Evolutionary conservation across 2,329 filamentous ascomycete genomes (phyloP), one percentile per base, ranked within the genome.

Genomic region (Rhytidhysteron rufulum): DNA sequence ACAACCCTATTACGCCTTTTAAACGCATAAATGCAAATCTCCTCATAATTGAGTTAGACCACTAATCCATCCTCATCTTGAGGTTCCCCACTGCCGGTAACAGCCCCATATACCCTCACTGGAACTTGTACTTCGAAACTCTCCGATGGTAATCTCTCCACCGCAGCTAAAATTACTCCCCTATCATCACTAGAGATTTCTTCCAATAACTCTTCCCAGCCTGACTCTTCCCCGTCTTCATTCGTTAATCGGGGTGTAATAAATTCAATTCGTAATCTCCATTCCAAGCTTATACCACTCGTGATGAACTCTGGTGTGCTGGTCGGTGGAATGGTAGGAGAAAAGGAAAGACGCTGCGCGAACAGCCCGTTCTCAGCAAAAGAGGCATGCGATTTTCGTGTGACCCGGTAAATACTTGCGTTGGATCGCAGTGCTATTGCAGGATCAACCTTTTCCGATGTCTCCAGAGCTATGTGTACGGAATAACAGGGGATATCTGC

Each of bases 291-390:
- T 4, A 98, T 80, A 2, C 90, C 90, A 45, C 82, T 95, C 0
- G 93, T 98, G 34, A 94, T 78, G 51, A 98, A 95, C 48, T 93
- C 89, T 0, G 93, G 93, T 1, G 90, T 95, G 0, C 88, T 89
- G 11, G 76, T 77, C 15, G 85, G 77, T 0, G 93, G 93, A 35
- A 98, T 89, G 0, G 87, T 85, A 0, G 89, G 86, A 7, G 76
- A 83, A 56, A 97, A 96, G 5, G 86, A 80, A 17, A 91, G 75
- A 36, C 88, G 78, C 6, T 85, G 78, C 2, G 89, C 82, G 61
- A 86, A 96, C 4, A 97, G 73, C 0, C 88, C 85, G 22, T 86
- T 88, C 62, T 95, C 89, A 18, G 87, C 88, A 21, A 82, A 80
- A 9, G 82, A 82, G 1, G 83, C 85, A 62, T 95, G 82, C 2